phyloP scores from a whole-genome alignment of 176 grass and related monocot genomes.

The sorghum (Sorghum bicolor) region Sorghum_bicolor_NCBIv3 NC_012876.2:62962001-62962500 shows the following conservation, averaged over 20 bases:
- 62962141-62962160: neutral
- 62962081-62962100: neutral
- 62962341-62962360: too few relatives aligned
- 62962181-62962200: neutral
- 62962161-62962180: neutral
- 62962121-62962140: neutral
- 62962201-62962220: neutral
- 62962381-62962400: neutral
- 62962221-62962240: too few relatives aligned
- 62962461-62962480: neutral
- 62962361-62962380: too few relatives aligned
- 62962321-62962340: too few relatives aligned
- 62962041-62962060: neutral
- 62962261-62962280: too few relatives aligned
- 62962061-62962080: neutral
- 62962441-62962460: neutral
- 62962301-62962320: too few relatives aligned
- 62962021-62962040: neutral
- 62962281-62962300: too few relatives aligned
- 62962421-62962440: neutral
- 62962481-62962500: neutral
- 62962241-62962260: too few relatives aligned
- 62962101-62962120: neutral
- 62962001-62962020: neutral
- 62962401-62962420: neutral